Conservation (phyloP, 345 rosid species). For the Heritiera littoralis region DNA sequence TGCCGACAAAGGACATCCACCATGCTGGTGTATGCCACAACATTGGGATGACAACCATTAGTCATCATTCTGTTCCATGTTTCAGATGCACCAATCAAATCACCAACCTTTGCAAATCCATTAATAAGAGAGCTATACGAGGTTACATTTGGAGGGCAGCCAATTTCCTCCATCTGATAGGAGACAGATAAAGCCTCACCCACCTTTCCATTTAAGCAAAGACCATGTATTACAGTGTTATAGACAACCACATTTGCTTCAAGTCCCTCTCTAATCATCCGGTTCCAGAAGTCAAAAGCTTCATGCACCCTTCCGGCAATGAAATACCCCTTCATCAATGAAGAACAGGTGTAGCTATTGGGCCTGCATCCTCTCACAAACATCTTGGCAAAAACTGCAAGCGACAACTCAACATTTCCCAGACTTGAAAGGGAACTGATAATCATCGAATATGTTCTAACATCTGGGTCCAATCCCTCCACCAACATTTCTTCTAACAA, state of each 20-base stretch:
- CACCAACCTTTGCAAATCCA: slow-evolving; percentile 71
- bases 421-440: slow-evolving; percentile 55
- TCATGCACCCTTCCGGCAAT: slow-evolving; percentile 48
- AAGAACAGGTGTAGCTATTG: slow-evolving; percentile 62
- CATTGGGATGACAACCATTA: slow-evolving; percentile 66
- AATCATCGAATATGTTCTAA: slow-evolving; percentile 68
- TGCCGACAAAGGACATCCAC: slow-evolving; percentile 69
- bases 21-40: slow-evolving; percentile 84
- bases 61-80: slow-evolving; percentile 83
- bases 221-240: slow-evolving; percentile 68
- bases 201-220: slow-evolving; percentile 55
- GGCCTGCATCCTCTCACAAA: slow-evolving; percentile 68
- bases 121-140: slow-evolving; percentile 71
- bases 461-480: slow-evolving; percentile 59
- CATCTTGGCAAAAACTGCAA: slow-evolving; percentile 69
- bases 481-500: slow-evolving; percentile 55
- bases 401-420: slow-evolving; percentile 55
- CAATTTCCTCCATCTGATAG: slow-evolving; percentile 57
- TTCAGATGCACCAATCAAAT: slow-evolving; percentile 60
- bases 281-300: slow-evolving; percentile 63
- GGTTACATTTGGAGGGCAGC: slow-evolving; percentile 50
- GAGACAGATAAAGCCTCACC: slow-evolving; percentile 53
- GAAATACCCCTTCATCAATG: slow-evolving; percentile 74
- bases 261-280: slow-evolving; percentile 48
- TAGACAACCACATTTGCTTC: slow-evolving; percentile 64